phyloP scores from a whole-genome alignment of 345 rosid species.

The Ceriops decandra region DNA sequence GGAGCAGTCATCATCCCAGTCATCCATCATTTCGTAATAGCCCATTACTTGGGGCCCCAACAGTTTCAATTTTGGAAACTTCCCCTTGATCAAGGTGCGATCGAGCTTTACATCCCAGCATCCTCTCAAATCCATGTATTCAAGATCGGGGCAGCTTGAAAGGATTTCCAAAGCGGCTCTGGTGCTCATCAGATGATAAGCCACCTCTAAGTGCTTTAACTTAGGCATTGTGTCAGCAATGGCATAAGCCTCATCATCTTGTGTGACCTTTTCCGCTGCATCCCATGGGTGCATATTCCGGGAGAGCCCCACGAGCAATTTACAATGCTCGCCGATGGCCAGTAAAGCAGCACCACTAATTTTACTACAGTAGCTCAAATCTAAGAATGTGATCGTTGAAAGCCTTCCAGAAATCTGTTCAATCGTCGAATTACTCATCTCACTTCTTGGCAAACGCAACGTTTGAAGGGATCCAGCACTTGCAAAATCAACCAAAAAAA shows the following conservation, averaged over 20 bases:
- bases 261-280: slow-evolving; percentile 40
- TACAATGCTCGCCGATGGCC: slow-evolving; percentile 72
- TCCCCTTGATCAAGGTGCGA: slow-evolving; percentile 54
- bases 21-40: slow-evolving; percentile 50
- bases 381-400: slow-evolving; percentile 60
- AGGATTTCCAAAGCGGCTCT: slow-evolving; percentile 54
- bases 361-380: slow-evolving; percentile 77
- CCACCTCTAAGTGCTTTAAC: slow-evolving; percentile 72
- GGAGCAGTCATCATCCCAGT: slow-evolving; percentile 65
- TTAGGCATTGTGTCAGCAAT: slow-evolving; percentile 79
- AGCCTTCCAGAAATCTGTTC: slow-evolving; percentile 66
- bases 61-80: slow-evolving; percentile 62
- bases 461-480: slow-evolving; percentile 81
- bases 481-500: slow-evolving; percentile 27
- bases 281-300: slow-evolving; percentile 72
- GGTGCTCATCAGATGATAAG: slow-evolving; percentile 57
- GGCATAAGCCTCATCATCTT: slow-evolving; percentile 73
- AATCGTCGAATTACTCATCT: slow-evolving; percentile 50
- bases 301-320: slow-evolving; percentile 50
- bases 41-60: slow-evolving; percentile 63
- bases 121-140: slow-evolving; percentile 75
- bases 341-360: slow-evolving; percentile 55
- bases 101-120: slow-evolving; percentile 79
- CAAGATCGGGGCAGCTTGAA: slow-evolving; percentile 51
- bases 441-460: slow-evolving; percentile 60